These are phyloP conservation scores for Mucor velutinosus DNA, from an alignment of 371 early-diverging fungal species.

Conservation along the genomic window DNA sequence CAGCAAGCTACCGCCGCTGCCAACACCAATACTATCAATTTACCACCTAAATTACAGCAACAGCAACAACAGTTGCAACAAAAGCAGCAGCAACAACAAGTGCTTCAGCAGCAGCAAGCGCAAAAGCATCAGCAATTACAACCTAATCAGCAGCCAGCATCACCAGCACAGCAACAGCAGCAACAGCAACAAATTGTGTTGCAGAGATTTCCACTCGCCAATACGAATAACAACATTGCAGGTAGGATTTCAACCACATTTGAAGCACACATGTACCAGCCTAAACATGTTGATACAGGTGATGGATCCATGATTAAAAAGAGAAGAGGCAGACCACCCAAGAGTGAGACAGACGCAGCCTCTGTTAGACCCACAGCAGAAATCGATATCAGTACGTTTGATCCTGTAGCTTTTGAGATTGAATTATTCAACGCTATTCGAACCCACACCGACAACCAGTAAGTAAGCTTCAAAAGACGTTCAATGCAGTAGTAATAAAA, in stretches of 20 bases:
- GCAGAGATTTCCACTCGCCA: background rate
- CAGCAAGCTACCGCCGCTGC: background rate
- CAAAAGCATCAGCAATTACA: background rate
- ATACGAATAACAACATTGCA: background rate
- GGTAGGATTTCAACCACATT: background rate
- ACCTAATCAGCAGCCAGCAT: background rate
- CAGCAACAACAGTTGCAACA: conserved; percentile 8
- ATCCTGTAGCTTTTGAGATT: conserved; percentile 42
- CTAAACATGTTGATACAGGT: background rate
- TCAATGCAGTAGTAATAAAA: too few relatives aligned
- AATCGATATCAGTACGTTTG: conserved; percentile 39
- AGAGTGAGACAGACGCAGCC: conserved; percentile 40
- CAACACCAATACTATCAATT: background rate
- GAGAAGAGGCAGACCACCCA: conserved; percentile 48
- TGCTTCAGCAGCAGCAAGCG: background rate
- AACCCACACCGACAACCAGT: conserved; percentile 47
- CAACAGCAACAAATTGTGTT: background rate
- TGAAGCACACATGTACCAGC: background rate
- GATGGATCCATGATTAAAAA: conserved; percentile 25
- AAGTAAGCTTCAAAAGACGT: conserved; percentile 2
- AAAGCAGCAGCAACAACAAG: conserved; percentile 2
- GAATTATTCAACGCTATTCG: conserved; percentile 44
- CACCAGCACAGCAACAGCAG: background rate
- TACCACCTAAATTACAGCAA: conserved; percentile 12
- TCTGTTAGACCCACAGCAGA: conserved; percentile 33